Base-by-base conservation (phyloP, 257 asterid species). In the Solanum pimpinellifolium region DNA sequence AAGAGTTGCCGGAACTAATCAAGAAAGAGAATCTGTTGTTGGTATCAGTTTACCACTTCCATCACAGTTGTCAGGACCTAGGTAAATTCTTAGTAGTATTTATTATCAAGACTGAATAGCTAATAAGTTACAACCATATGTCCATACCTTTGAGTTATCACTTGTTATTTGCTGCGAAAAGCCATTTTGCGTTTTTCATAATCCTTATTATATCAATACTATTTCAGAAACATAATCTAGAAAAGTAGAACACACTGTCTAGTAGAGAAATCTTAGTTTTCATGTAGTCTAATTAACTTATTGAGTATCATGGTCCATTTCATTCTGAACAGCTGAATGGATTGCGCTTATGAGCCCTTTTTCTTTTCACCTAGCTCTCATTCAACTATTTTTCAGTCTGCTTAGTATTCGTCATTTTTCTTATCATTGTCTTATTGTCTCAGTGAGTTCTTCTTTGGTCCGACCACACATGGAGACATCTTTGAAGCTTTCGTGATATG, bases 11-110 rank as follows among this genome's bases (percentile, higher is more conserved):
- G 31, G n/a, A 56, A 13, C n/a, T 21, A 35, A 42, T 70, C 16
- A 35, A 39, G 59, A 86, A 52, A 56, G 29, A 35, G 42, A 76
- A 46, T 31, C 15, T 21, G 44, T 14, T 1, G 25, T 18, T 72
- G 15, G 46, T 37, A 46, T 33, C 13, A 62, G 88, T 46, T 39
- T 80, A 7, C 37, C 59, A 27, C n/a, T 76, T 18, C 88, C 88
- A 15, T 83, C 76, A 42, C n/a, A 25, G 59, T 59, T 86, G 49
- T 83, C 87, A 23, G 89, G 86, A 29, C 89, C 89, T 21, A 60
- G 84, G 76, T 86, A 47, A 76, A 33, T 73, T 35, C 27, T 73
- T 4, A 35, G 4, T 73, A 9, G 16, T 35, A 35, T 73, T 73
- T 73, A 73, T 73, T 14, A 35, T 73, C 80, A 35, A 73, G 47